These are phyloP conservation scores for Euphrasia confusa DNA, from an alignment of 257 asterid genomes.

Conservation along the genomic window DNA sequence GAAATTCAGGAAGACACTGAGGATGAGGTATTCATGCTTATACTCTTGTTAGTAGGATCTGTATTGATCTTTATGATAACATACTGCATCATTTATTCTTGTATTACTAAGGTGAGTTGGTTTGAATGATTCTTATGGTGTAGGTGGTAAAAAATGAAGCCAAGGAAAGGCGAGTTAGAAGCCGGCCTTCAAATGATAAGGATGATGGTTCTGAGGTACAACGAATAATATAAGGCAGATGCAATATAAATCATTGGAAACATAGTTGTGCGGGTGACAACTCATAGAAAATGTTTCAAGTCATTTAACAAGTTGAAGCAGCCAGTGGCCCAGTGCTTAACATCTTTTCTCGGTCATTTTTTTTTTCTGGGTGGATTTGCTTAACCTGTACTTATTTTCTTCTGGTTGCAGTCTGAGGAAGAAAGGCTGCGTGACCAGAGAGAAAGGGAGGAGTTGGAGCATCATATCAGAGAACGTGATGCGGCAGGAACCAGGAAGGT, in stretches of 20 bases:
- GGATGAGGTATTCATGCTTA: constrained; percentile 54
- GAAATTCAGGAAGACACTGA: constrained; percentile 61
- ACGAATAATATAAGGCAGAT: background rate
- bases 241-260: background rate
- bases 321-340: background rate
- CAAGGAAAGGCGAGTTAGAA: constrained; percentile 55
- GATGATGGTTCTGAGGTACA: constrained; percentile 79
- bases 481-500: constrained; percentile 93
- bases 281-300: constrained; percentile 4
- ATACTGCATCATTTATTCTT: constrained; percentile 24
- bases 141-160: constrained; percentile 37
- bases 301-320: constrained; percentile 16
- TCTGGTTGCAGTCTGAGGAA: constrained; percentile 71
- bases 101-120: constrained; percentile 23
- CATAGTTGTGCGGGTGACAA: constrained; percentile 6
- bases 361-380: background rate
- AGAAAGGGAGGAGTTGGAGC: constrained; percentile 86
- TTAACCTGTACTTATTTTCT: background rate
- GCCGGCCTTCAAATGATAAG: constrained; percentile 48
- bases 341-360: background rate
- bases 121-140: constrained; percentile 31
- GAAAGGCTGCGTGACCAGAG: constrained; percentile 81
- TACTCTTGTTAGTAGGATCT: constrained; percentile 29
- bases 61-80: constrained; percentile 27
- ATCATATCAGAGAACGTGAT: constrained; percentile 72